Percentiles rank a stretch among this genome's conserved stretches.
Evolutionary conservation across 208 protist species (phyloP).

Genomic region (Acanthamoeba lenticulata): DNA sequence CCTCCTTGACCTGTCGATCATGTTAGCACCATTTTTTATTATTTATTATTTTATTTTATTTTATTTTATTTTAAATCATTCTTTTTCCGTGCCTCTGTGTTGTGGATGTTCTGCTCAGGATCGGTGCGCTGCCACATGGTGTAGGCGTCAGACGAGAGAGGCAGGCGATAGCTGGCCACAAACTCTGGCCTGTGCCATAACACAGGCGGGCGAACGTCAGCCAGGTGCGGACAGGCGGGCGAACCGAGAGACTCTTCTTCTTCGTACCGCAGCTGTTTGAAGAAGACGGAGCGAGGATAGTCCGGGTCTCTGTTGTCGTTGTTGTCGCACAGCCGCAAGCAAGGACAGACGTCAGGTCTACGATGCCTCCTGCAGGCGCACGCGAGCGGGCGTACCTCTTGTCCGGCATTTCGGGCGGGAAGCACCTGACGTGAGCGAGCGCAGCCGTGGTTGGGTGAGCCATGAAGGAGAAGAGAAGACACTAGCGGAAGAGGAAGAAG

Average conservation of each 20-base stretch:
- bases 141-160: conserved; percentile 12
- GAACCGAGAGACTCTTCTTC: neutral
- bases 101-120: neutral
- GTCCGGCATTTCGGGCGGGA: neutral
- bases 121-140: conserved; percentile 40
- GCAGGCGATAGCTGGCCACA: neutral
- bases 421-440: neutral
- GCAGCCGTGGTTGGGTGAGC: neutral
- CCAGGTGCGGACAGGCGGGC: neutral
- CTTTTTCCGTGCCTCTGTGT: neutral
- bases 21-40: neutral
- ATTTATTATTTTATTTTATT: neutral
- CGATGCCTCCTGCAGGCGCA: neutral
- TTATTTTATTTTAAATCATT: no score
- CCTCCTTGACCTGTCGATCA: neutral
- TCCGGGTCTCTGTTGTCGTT: neutral
- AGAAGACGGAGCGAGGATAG: conserved; percentile 4
- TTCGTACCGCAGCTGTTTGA: conserved; percentile 30
- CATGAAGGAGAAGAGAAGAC: neutral
- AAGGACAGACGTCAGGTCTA: neutral
- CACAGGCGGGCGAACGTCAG: neutral
- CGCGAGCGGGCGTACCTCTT: neutral
- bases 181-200: neutral
- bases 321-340: neutral
- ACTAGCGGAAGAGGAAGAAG: neutral